Conservation (phyloP, 768 basidiomycete species). For the Cantharellus cinnabarinus region DNA sequence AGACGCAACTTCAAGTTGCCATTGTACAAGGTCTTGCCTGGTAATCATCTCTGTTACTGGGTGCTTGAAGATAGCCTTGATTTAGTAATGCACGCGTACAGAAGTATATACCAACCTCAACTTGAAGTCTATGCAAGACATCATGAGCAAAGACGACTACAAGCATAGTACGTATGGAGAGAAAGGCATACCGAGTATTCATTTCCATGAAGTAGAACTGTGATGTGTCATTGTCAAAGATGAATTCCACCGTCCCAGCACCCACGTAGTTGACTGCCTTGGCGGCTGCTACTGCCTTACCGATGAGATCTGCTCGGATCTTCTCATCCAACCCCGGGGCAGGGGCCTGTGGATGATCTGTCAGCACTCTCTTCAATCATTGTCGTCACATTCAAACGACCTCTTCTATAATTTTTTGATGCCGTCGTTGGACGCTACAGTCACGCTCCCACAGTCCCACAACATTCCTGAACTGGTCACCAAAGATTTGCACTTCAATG, state of each 20-base stretch:
- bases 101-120: slow-evolving; percentile 27
- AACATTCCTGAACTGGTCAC: slow-evolving; percentile 54
- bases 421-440: slow-evolving; percentile 76
- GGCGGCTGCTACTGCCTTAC: slow-evolving; percentile 83
- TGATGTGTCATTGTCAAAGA: slow-evolving; percentile 77
- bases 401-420: slow-evolving; percentile 93
- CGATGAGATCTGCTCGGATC: slow-evolving; percentile 58
- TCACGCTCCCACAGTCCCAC: slow-evolving; percentile 96
- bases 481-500: slow-evolving; percentile 90
- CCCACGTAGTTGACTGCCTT: slow-evolving; percentile 81
- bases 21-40: slow-evolving; percentile 82
- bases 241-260: slow-evolving; percentile 90
- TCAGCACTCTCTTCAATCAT: not conserved
- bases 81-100: not conserved
- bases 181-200: slow-evolving; percentile 21
- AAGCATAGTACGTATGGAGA: not conserved
- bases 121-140: slow-evolving; percentile 33
- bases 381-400: slow-evolving; percentile 15
- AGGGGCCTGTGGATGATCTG: slow-evolving; percentile 39
- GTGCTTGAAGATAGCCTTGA: slow-evolving; percentile 21
- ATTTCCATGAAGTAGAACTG: slow-evolving; percentile 95
- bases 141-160: not conserved
- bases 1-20: slow-evolving; percentile 84
- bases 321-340: slow-evolving; percentile 72
- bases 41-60: slow-evolving; percentile 93